A percentile compares a stretch with the other conserved stretches of the same genome.
These are phyloP conservation scores for Naegleria fowleri DNA, from an alignment of 208 protist genomes.

Conservation along the genomic window DNA sequence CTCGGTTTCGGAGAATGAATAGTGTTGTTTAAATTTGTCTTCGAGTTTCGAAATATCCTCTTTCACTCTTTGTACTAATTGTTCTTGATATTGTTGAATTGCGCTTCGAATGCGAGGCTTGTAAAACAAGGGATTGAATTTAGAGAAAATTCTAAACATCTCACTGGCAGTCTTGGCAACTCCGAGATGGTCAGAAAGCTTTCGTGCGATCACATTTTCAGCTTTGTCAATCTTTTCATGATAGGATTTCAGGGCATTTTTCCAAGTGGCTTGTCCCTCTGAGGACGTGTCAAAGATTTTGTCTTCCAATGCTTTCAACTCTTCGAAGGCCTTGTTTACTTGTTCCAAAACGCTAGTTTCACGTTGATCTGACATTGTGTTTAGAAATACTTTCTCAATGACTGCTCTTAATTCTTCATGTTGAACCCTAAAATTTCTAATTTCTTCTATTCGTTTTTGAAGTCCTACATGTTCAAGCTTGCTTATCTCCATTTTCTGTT, in stretches of 20 bases:
- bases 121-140: slow-evolving; percentile 70
- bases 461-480: slow-evolving; percentile 52
- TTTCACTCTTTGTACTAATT: slow-evolving; percentile 60
- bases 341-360: slow-evolving; percentile 55
- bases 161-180: slow-evolving; percentile 63
- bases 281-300: slow-evolving; percentile 41
- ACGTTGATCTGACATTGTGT: not conserved
- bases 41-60: slow-evolving; percentile 68
- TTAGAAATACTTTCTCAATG: slow-evolving; percentile 49
- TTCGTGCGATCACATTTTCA: slow-evolving; percentile 58
- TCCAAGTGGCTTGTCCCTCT: slow-evolving; percentile 53
- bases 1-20: slow-evolving; percentile 52
- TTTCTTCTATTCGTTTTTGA: slow-evolving; percentile 51
- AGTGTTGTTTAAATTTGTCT: slow-evolving; percentile 64
- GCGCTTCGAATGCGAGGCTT: slow-evolving; percentile 56
- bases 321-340: slow-evolving; percentile 55
- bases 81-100: slow-evolving; percentile 64
- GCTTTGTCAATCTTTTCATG: slow-evolving; percentile 58
- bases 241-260: slow-evolving; percentile 48
- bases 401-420: slow-evolving; percentile 62
- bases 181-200: slow-evolving; percentile 58
- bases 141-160: slow-evolving; percentile 74
- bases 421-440: slow-evolving; percentile 57
- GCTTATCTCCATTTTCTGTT: slow-evolving; percentile 43
- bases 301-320: slow-evolving; percentile 47